Base-by-base conservation (phyloP, 345 rosid genomes). In the Euphorbia tirucalli region DNA sequence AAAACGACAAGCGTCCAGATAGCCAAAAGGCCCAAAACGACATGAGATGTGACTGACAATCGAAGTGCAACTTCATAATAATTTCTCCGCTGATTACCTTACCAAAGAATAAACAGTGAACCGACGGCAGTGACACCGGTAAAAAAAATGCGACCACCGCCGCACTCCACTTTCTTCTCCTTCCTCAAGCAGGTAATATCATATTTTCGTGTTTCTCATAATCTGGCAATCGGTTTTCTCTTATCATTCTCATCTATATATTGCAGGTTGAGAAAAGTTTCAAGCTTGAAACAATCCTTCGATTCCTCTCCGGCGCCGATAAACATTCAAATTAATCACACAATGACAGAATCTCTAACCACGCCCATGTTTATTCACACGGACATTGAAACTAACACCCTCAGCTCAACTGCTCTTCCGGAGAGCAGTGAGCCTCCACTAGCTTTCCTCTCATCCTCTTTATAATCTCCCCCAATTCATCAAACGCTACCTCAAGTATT, bases 341-440 rank as follows among this genome's bases (percentile, higher is more conserved):
- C 72, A 19, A 64, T 70, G 39, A 10, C 65, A 27, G 73, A 80
- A 57, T 83, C 84, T 62, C 73, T 81, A n/a, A 70, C 78, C 70
- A 46, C 83, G 11, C 89, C 89, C 2, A 49, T 85, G 14, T 79
- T 75, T 77, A 65, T 85, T 27, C 77, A 79, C 41, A 35, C 35
- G 0, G 67, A 63, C 62, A 63, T 70, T 21, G 68, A 61, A 32
- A 52, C 54, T 32, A 18, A 22, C 9, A 24, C 21, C 61, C 27
- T 24, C 21, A 37, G 43, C 32, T 70, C 74, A 18, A 44, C 67
- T 16, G 35, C 66, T 75, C 39, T 71, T 11, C 78, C 75, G 39
- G 84, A 82, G 41, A 86, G 80, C 80, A 85, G 86, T 61, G 84
- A 79, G 62, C 78, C 83, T 30, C 86, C 86, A 27, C 62, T n/a